Percentiles rank a stretch among this genome's conserved stretches.
These are phyloP conservation scores for Shiraia bambusicola DNA, from an alignment of 2,329 filamentous ascomycete genomes.

Conservation along the genomic window DNA sequence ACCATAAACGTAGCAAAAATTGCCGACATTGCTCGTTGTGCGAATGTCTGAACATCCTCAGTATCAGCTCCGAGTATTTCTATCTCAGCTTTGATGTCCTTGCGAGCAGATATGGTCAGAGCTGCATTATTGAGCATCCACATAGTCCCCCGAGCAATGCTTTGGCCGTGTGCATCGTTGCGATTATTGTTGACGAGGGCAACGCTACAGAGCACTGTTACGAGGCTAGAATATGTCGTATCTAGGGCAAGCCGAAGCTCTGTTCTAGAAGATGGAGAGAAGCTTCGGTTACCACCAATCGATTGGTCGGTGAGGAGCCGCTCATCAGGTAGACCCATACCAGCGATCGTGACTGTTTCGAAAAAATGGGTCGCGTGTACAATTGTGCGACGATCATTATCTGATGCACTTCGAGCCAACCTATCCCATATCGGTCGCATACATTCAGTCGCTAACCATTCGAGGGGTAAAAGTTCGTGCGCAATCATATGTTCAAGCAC, in stretches of 20 bases:
- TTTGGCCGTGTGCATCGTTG: conserved; percentile 17
- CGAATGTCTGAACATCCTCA: conserved; percentile 32
- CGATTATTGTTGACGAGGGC: conserved; percentile 27
- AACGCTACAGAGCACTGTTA: conserved; percentile 39
- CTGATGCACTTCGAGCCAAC: conserved; percentile 35
- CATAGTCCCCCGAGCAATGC: conserved; percentile 18
- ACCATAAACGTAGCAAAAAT: conserved; percentile 29
- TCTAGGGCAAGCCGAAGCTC: conserved; percentile 37
- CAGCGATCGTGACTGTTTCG: conserved; percentile 30
- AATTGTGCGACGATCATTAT: conserved; percentile 28
- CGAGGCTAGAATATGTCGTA: conserved; percentile 39
- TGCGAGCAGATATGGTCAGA: conserved; percentile 25
- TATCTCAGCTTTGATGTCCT: conserved; percentile 27
- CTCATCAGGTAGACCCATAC: conserved; percentile 32
- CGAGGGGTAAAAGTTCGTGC: conserved; percentile 38
- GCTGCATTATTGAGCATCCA: conserved; percentile 28
- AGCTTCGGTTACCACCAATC: conserved; percentile 19
- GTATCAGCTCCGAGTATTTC: conserved; percentile 21
- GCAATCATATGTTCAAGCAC: conserved; percentile 37
- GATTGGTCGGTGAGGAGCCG: conserved; percentile 22
- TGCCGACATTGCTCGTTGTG: conserved; percentile 32
- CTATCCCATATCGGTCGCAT: conserved; percentile 41
- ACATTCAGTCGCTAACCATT: conserved; percentile 42
- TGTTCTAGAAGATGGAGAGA: conserved; percentile 26
- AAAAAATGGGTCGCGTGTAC: conserved; percentile 33